Evolutionary conservation across 352 stramenopile genomes (phyloP), one percentile per base, ranked within the genome.

Genomic region (Phytophthora ramorum): DNA sequence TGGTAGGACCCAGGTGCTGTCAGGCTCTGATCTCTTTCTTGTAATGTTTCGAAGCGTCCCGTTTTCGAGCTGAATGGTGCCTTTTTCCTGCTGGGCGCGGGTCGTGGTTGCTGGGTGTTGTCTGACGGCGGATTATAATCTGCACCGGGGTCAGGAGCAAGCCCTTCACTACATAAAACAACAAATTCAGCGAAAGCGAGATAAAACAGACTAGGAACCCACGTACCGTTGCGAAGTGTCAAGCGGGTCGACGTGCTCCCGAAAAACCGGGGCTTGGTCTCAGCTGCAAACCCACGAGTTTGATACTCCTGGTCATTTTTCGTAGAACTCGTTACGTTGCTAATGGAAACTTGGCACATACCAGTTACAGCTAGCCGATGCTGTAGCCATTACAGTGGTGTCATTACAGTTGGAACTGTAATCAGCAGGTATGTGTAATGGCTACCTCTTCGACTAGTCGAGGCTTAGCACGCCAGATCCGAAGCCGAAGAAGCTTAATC

Each of bases 211-310:
- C 1, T 17, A 12, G 7, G 13, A 51, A 34, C 13, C 2, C 9
- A 43, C 56, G 20, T 62, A 83, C 73, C 76, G 77, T 48, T 77
- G 74, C 0, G 52, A 59, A 16, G 57, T 32, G 17, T 86, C 75
- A 94, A 94, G 0, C 86, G 83, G 9, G 72, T 81, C n/a, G 67
- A 79, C 1, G 86, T 94, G 44, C 86, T 92, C 5, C 86, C 86
- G 53, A 94, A 94, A 58, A 92, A 94, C 59, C 92, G 86, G 17
- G 86, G 83, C 43, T 91, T 92, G 12, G 71, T 63, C 10, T 74
- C 75, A 0, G 48, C 56, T 0, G 61, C 63, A 37, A 92, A 90
- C 3, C 62, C 69, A n/a, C 79, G 79, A 1, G 57, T 57, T 28
- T 81, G 72, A 2, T 75, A 71, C 1, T 2, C 86, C 86, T n/a